These are phyloP conservation scores for Babesia caballi DNA, from an alignment of 169 alveolate species.

Conservation along the genomic window DNA sequence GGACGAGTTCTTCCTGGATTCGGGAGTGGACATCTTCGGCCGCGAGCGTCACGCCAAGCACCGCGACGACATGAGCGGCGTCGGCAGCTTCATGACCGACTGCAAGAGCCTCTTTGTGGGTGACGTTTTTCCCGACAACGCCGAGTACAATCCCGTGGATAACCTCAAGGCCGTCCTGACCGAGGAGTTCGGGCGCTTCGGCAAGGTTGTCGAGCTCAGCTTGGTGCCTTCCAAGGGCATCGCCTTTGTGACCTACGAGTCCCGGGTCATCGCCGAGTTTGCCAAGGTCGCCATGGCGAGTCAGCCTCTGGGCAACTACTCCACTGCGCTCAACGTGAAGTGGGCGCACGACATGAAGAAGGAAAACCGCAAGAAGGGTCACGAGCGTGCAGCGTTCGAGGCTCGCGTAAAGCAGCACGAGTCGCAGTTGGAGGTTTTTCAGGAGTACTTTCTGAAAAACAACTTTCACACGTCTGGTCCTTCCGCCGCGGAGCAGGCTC, in stretches of 20 bases:
- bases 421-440: conserved; percentile 50
- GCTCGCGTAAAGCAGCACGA: conserved; percentile 53
- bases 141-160: conserved; percentile 84
- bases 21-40: conserved; percentile 96
- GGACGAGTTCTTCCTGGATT: conserved; percentile 89
- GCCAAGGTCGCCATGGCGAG: conserved; percentile 98
- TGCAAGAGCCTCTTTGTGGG: conserved; percentile 92
- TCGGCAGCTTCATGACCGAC: conserved; percentile 95
- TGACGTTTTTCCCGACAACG: conserved; percentile 85
- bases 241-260: conserved; percentile 93
- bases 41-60: conserved; percentile 93
- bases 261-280: conserved; percentile 96
- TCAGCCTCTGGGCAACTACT: conserved; percentile 87
- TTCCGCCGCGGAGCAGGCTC: conserved; percentile 21
- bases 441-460: conserved; percentile 47
- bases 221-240: conserved; percentile 89
- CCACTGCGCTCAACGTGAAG: conserved; percentile 88
- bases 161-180: conserved; percentile 87
- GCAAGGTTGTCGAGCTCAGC: conserved; percentile 90
- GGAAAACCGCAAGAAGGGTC: conserved; percentile 35
- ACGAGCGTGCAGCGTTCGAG: conserved; percentile 43
- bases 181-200: conserved; percentile 93
- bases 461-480: conserved; percentile 22
- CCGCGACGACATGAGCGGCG: conserved; percentile 96
- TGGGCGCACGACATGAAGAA: conserved; percentile 90